Conservation (phyloP, 2,329 filamentous ascomycete genomes). For the Emergomyces orientalis region DNA sequence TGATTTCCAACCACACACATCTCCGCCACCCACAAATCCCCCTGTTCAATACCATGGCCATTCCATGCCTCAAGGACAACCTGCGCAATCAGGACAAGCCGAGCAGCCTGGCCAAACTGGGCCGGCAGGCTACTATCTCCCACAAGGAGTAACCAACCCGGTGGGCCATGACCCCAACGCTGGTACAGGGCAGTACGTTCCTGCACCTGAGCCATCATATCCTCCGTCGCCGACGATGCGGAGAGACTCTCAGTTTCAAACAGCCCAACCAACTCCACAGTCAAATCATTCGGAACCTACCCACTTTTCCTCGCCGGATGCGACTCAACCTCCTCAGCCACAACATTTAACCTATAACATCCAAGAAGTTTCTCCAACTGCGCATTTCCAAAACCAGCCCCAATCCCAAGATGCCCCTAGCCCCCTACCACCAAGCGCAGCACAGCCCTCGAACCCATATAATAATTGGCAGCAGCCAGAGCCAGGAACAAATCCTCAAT, state of each 20-base stretch:
- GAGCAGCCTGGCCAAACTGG: slow-evolving; percentile 5
- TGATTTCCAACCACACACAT: slow-evolving; percentile 15
- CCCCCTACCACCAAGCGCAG: not conserved
- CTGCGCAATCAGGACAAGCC: slow-evolving; percentile 6
- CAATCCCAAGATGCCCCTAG: not conserved
- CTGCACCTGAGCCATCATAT: slow-evolving; percentile 17
- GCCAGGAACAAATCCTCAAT: not conserved
- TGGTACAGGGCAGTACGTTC: slow-evolving; percentile 13
- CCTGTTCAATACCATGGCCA: slow-evolving; percentile 4
- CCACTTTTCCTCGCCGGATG: not conserved
- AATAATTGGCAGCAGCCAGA: not conserved
- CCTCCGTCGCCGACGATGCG: slow-evolving; percentile 18
- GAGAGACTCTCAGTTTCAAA: slow-evolving; percentile 20
- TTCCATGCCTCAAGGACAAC: slow-evolving; percentile 7
- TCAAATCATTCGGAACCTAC: slow-evolving; percentile 5
- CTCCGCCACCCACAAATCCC: slow-evolving; percentile 17
- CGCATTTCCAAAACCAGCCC: not conserved
- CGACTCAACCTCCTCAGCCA: slow-evolving; percentile 25
- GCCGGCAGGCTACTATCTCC: slow-evolving; percentile 7
- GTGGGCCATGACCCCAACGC: slow-evolving; percentile 6
- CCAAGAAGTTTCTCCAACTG: not conserved
- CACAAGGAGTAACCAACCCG: not conserved
- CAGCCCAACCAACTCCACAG: slow-evolving; percentile 11
- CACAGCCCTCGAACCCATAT: not conserved
- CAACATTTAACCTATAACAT: slow-evolving; percentile 31